Percentiles rank a stretch among this genome's conserved stretches.
Evolutionary conservation across 2,329 filamentous ascomycete genomes (phyloP).

Genomic region (Penicillium palitans): DNA sequence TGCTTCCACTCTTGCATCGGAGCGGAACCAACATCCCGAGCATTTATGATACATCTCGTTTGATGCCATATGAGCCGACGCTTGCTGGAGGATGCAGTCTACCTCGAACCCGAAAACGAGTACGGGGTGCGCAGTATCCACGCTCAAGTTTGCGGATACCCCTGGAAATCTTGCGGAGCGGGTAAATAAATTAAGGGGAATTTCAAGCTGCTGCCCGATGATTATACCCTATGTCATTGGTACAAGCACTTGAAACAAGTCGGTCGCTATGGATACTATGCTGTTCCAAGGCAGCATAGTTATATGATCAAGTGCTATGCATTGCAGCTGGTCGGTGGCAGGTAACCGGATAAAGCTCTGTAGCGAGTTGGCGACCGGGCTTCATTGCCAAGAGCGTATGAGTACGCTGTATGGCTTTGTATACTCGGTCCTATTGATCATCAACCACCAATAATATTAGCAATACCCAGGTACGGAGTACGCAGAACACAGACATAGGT

Average conservation of each 20-base stretch:
- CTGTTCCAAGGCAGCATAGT: not conserved
- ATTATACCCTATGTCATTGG: not conserved
- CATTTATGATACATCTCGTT: not conserved
- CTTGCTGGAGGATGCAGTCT: not conserved
- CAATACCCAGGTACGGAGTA: too few relatives aligned
- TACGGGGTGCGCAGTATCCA: not conserved
- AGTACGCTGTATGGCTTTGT: not conserved
- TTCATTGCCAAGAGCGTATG: not conserved
- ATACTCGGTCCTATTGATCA: not conserved
- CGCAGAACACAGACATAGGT: not conserved
- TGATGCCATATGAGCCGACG: not conserved
- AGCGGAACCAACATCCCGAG: not conserved
- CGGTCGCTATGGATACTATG: not conserved
- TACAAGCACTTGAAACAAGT: not conserved
- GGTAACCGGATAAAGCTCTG: not conserved
- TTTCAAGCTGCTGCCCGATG: not conserved
- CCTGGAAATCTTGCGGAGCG: not conserved
- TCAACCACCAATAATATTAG: not conserved
- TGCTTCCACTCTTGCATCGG: not conserved
- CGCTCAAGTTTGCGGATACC: not conserved
- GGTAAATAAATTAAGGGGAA: slow-evolving; percentile 5
- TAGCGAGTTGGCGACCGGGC: not conserved
- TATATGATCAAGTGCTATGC: not conserved
- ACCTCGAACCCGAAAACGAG: not conserved
- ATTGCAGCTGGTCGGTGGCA: not conserved